Conservation (phyloP, 768 basidiomycete species). For the Krasilnikovozyma curviuscula region DNA sequence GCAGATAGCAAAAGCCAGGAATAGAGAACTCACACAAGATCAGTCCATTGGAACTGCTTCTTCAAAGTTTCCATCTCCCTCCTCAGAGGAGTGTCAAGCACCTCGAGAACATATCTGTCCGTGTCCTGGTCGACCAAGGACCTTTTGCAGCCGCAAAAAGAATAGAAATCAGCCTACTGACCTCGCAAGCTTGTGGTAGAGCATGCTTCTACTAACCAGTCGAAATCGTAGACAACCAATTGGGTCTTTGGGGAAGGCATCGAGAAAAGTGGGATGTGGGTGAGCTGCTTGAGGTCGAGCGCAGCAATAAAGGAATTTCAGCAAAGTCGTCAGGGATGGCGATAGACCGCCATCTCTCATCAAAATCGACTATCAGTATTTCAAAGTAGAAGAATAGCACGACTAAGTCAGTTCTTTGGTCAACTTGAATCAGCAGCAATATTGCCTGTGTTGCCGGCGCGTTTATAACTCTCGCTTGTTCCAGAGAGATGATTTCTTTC, state of each 20-base stretch:
- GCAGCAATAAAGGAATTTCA: too few species aligned
- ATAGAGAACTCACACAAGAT: slow-evolving; percentile 52
- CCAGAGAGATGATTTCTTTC: too few species aligned
- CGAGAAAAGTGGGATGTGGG: neutral
- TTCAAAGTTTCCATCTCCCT: slow-evolving; percentile 55
- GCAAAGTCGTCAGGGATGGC: too few species aligned
- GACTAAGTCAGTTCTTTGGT: too few species aligned
- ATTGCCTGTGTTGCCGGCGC: too few species aligned
- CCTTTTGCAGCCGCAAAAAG: slow-evolving; percentile 9
- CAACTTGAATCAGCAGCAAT: too few species aligned
- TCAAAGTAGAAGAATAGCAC: too few species aligned
- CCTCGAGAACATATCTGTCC: slow-evolving; percentile 61
- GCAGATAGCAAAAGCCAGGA: neutral
- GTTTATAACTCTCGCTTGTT: too few species aligned
- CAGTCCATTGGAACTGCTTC: slow-evolving; percentile 61
- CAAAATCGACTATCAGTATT: too few species aligned
- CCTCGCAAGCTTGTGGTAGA: neutral
- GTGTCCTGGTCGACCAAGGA: slow-evolving; percentile 76
- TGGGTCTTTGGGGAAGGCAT: slow-evolving; percentile 36
- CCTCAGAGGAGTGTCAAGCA: slow-evolving; percentile 65
- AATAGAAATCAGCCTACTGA: too few species aligned
- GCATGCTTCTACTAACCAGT: slow-evolving; percentile 42
- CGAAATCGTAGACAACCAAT: slow-evolving; percentile 87
- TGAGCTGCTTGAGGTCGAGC: neutral
- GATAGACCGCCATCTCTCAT: too few species aligned